Percentiles rank a stretch among this genome's conserved stretches.
phyloP scores from a whole-genome alignment of 2,329 filamentous ascomycete genomes.

The Nemania sp. region DNA sequence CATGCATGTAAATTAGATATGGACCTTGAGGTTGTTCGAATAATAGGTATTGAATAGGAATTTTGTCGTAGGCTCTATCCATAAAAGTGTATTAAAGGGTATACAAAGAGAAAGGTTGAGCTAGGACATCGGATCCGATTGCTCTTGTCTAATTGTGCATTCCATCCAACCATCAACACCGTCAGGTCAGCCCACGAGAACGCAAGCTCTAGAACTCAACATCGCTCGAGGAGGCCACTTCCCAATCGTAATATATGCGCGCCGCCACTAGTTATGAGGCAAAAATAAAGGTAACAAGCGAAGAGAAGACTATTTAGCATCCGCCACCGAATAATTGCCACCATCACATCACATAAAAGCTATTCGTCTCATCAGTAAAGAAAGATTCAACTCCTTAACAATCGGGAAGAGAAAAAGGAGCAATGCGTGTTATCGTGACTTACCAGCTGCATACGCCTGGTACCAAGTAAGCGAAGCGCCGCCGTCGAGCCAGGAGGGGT shows the following conservation, averaged over 20 bases:
- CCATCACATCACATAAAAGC: constrained; percentile 33
- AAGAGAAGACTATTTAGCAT: too few relatives aligned
- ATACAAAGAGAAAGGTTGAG: background rate
- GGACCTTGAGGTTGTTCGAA: background rate
- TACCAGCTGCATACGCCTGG: constrained; percentile 75
- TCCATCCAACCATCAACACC: background rate
- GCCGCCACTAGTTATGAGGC: background rate
- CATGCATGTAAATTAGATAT: too few relatives aligned
- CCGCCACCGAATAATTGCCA: background rate
- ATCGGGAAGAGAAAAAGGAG: background rate
- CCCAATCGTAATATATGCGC: background rate
- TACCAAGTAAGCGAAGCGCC: constrained; percentile 87
- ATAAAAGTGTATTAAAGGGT: background rate
- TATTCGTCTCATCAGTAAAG: constrained; percentile 25
- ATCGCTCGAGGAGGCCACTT: background rate
- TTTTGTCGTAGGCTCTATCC: background rate
- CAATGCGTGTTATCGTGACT: constrained; percentile 40
- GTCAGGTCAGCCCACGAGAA: too few relatives aligned
- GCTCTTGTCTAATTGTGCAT: background rate
- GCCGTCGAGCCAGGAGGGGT: constrained; percentile 73
- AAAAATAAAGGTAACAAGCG: background rate
- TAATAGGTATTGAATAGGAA: background rate
- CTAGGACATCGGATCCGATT: background rate
- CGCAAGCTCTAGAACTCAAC: background rate
- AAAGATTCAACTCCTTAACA: background rate